Conservation (phyloP, 2,329 filamentous ascomycete genomes). For the Colletotrichum sp. region DNA sequence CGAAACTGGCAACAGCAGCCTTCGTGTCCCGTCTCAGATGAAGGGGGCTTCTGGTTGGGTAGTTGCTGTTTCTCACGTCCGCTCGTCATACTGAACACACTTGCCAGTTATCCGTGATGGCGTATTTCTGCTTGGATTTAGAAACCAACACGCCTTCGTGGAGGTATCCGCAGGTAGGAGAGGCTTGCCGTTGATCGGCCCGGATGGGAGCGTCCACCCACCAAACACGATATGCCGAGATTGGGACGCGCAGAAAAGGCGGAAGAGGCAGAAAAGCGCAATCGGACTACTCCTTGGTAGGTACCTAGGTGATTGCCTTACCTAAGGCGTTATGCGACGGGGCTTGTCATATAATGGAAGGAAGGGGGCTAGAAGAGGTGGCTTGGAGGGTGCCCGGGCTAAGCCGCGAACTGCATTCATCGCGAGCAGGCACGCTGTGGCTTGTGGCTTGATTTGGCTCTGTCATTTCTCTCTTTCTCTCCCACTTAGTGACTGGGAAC, state of each 20-base stretch:
- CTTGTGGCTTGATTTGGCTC: conserved; percentile 7
- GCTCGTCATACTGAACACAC: background rate
- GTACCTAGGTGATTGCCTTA: background rate
- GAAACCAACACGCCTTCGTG: background rate
- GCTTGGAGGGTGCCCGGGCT: background rate
- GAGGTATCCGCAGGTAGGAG: background rate
- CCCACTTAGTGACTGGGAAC: background rate
- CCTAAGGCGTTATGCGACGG: background rate
- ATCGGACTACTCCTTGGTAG: background rate
- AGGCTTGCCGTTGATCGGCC: background rate
- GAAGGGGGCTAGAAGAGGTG: background rate
- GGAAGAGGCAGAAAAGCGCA: background rate
- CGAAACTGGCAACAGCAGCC: background rate
- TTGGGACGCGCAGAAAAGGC: background rate
- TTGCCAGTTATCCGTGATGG: background rate
- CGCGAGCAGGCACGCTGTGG: background rate
- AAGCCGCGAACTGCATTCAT: background rate
- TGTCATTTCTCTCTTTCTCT: background rate
- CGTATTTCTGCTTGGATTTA: background rate
- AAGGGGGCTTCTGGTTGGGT: background rate
- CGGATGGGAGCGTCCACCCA: background rate
- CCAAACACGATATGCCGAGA: background rate
- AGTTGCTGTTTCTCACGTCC: background rate
- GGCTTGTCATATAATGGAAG: background rate
- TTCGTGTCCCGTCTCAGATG: background rate